Evolutionary conservation across 1,284 basidiomycete species (phyloP).

Genomic region (Lignosus rhinocerotis): DNA sequence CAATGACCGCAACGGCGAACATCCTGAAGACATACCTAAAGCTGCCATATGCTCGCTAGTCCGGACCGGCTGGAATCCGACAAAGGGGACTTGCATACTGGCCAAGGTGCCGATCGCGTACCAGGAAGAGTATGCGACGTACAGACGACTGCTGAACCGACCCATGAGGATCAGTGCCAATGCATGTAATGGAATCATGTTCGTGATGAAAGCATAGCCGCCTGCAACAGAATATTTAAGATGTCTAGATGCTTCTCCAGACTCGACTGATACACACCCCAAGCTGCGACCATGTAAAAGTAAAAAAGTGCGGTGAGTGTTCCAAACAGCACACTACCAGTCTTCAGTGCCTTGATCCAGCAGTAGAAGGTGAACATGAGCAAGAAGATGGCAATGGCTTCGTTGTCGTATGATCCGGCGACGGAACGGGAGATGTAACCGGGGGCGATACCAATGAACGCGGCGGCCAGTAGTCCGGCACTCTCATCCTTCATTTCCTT

Average conservation of each 20-base stretch:
- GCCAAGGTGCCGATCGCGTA: constrained; percentile 96
- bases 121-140: constrained; percentile 96
- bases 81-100: constrained; percentile 99
- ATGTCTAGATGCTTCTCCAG: neutral
- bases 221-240: constrained; percentile 41
- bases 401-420: constrained; percentile 99
- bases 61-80: constrained; percentile 97
- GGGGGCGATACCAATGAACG: constrained; percentile 97
- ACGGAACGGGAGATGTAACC: constrained; percentile 99
- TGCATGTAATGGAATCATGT: constrained; percentile 98
- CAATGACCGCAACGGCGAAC: constrained; percentile 4
- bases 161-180: constrained; percentile 96
- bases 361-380: constrained; percentile 99
- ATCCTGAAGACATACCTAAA: constrained; percentile 56
- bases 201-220: constrained; percentile 99
- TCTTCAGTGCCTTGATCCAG: constrained; percentile 97
- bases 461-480: constrained; percentile 95
- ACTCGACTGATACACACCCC: constrained; percentile 64
- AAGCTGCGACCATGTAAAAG: constrained; percentile 99
- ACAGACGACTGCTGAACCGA: constrained; percentile 90
- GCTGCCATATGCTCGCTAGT: constrained; percentile 99
- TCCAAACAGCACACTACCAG: constrained; percentile 91
- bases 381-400: constrained; percentile 99
- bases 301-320: constrained; percentile 94
- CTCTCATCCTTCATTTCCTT: constrained; percentile 93